These are phyloP conservation scores for Carnegiea gigantea DNA, from an alignment of 179 eudicot genomes.

Conservation along the genomic window DNA sequence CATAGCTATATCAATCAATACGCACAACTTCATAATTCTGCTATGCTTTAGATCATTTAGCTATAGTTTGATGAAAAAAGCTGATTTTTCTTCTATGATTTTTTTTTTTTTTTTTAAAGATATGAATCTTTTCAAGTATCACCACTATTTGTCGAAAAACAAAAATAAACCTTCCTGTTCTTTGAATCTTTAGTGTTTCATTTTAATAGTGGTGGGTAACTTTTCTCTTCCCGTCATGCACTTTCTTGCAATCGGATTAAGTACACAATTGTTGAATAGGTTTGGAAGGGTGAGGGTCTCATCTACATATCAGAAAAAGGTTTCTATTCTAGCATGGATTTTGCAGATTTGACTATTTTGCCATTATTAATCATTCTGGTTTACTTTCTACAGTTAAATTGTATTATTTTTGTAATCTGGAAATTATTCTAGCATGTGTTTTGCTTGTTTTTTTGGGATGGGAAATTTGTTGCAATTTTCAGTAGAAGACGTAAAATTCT, in stretches of 20 bases:
- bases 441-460: not conserved
- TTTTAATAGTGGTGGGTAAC: no score
- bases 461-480: not conserved
- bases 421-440: not conserved
- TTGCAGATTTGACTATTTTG: not conserved
- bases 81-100: not conserved
- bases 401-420: no score
- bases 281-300: not conserved
- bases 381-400: no score
- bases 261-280: not conserved
- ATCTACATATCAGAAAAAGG: no score
- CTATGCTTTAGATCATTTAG: not conserved
- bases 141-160: not conserved
- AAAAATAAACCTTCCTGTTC: no score
- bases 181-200: no score
- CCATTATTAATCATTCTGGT: not conserved
- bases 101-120: no score
- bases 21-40: not conserved
- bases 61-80: not conserved
- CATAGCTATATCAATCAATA: not conserved
- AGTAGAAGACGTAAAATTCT: not conserved
- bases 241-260: not conserved
- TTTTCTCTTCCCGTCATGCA: no score
- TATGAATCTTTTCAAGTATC: no score
- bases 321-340: no score